Conservation (phyloP, 805 yeast genomes). For the Candida pseudoglaebosa region DNA sequence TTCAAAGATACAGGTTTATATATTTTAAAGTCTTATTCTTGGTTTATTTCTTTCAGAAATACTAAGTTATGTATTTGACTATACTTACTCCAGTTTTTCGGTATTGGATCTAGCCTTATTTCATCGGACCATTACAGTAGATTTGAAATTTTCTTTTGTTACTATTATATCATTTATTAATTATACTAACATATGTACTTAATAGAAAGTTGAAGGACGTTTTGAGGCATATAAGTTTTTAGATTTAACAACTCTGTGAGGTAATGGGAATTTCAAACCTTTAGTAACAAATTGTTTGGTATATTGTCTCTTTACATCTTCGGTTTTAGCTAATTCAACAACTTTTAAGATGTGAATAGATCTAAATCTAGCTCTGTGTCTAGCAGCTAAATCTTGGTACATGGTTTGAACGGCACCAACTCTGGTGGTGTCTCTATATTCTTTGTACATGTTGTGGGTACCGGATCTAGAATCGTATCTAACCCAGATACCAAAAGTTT, state of each 20-base stretch:
- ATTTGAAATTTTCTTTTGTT: no score
- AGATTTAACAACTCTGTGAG: conserved; percentile 97
- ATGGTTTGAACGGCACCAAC: conserved; percentile 97
- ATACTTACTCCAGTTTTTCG: no score
- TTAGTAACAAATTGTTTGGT: conserved; percentile 92
- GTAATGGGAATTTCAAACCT: conserved; percentile 99
- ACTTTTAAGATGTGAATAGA: conserved; percentile 99
- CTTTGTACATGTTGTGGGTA: conserved; percentile 99
- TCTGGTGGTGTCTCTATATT: conserved; percentile 99
- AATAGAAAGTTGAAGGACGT: conserved; percentile 98
- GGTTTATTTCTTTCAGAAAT: no score
- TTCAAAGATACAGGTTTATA: no score
- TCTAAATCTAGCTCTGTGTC: conserved; percentile 99
- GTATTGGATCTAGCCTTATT: no score
- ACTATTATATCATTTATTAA: no score
- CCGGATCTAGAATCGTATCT: conserved; percentile 99
- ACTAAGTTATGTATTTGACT: no score
- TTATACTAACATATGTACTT: no score
- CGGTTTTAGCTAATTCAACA: conserved; percentile 96
- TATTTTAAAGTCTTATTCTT: no score
- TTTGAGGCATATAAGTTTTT: conserved; percentile 82
- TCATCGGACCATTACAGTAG: no score
- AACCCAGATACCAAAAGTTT: conserved; percentile 99
- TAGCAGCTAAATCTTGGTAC: conserved; percentile 99
- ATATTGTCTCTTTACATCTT: conserved; percentile 99